Conservation (phyloP, 345 rosid species). For the Citrus inodora region DNA sequence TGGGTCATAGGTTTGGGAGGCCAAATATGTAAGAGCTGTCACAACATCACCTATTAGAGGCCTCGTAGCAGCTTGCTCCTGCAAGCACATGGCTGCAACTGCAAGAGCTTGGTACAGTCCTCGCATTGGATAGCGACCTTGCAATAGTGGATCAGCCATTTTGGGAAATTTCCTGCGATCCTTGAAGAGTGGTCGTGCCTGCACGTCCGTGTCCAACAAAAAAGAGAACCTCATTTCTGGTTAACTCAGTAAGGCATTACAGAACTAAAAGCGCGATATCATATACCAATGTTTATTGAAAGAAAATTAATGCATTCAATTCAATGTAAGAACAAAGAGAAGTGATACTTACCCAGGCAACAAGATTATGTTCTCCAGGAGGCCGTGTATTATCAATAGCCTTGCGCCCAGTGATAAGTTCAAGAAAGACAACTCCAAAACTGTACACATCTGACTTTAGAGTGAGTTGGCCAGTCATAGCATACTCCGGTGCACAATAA, state of each 20-base stretch:
- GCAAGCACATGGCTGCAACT: conserved; percentile 97
- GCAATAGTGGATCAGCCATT: conserved; percentile 92
- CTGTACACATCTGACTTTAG: conserved; percentile 94
- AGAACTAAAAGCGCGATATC: background rate
- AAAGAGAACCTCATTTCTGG: conserved; percentile 12
- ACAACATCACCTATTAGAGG: conserved; percentile 95
- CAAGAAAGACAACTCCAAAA: conserved; percentile 97
- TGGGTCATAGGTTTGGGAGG: conserved; percentile 87
- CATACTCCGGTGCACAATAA: conserved; percentile 98
- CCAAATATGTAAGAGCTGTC: conserved; percentile 91
- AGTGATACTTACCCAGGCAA: conserved; percentile 75
- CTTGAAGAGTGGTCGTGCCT: conserved; percentile 96
- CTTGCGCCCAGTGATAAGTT: conserved; percentile 94
- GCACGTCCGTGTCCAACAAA: conserved; percentile 16
- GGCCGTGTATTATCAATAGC: conserved; percentile 83
- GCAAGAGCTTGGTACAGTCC: conserved; percentile 98
- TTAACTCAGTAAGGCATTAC: background rate
- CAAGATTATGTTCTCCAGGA: conserved; percentile 91
- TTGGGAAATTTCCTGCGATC: conserved; percentile 95
- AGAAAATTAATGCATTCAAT: background rate
- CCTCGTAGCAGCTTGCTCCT: conserved; percentile 95
- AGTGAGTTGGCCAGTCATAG: conserved; percentile 98
- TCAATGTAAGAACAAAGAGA: background rate
- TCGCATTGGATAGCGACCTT: conserved; percentile 90
- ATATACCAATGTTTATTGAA: background rate